Conservation (phyloP, 2,329 filamentous ascomycete species). For the Lachnellula willkommii region DNA sequence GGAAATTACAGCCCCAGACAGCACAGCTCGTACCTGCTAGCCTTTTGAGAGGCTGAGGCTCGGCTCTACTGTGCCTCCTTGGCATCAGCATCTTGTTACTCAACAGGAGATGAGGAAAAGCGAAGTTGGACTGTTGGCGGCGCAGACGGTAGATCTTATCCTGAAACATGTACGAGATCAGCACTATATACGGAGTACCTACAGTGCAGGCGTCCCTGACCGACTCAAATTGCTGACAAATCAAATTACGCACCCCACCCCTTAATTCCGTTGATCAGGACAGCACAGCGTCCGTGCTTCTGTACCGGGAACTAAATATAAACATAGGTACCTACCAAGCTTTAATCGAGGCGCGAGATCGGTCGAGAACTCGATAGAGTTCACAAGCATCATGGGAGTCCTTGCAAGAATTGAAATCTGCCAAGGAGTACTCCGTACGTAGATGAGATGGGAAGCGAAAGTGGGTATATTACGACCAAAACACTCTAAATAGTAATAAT, state of each 20-base stretch:
- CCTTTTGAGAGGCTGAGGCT: neutral
- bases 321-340: too few species aligned
- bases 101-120: neutral
- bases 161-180: neutral
- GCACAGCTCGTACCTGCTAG: neutral
- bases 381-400: neutral
- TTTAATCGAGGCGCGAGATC: too few species aligned
- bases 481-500: neutral
- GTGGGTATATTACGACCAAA: neutral
- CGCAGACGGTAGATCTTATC: neutral
- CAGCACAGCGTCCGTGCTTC: neutral
- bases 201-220: neutral
- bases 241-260: neutral
- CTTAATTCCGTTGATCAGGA: too few species aligned
- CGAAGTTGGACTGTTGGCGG: neutral
- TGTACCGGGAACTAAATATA: too few species aligned
- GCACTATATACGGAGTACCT: neutral
- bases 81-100: too few species aligned
- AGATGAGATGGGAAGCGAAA: neutral
- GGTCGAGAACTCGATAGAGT: too few species aligned
- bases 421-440: neutral
- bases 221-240: neutral
- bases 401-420: neutral
- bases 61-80: too few species aligned
- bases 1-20: neutral